Evolutionary conservation across 2,329 filamentous ascomycete species (phyloP), one percentile per base, ranked within the genome.

Genomic region (Magnaporthiopsis rhizophila): DNA sequence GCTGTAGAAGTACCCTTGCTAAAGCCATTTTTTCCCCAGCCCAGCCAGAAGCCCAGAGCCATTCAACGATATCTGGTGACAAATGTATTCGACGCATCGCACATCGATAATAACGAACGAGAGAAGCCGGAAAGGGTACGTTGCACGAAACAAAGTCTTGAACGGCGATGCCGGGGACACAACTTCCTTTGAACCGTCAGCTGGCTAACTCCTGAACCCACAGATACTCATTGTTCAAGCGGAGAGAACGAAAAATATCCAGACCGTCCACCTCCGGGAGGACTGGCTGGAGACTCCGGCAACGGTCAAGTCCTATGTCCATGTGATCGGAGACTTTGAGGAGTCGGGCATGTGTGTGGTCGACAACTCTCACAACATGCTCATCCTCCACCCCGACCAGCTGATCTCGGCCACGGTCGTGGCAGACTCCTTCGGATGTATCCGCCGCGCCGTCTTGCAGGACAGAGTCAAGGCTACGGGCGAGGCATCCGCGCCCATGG

Each of bases 381-480:
- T 99, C 62, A 92, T 99, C 65, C 78, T 99, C 18, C 93, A 99
- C 72, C 95, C 95, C 0, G 95, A 99, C 72, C 93, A 98, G 76
- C 84, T 99, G 45, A 89, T 99, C 63, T 98, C 95, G 2, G 90
- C 95, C 3, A 98, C 95, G 0, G 92, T 96, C 6, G 90, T 99
- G 58, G 93, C 92, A n/a, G 95, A 99, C 75, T 97, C 95, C 0
- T 97, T 98, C 73, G 89, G 88, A 30, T 99, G 95, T 73, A 88
- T 90, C 73, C 89, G 95, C 24, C 89, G 94, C 68, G 92, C 95
- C 36, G 94, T 98, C 1, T 83, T 99, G 32, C 93, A 98, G 74
- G 94, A 99, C 74, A 89, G 95, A 38, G 89, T 99, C 70, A 98
- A 98, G 75, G 91, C 92, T 11, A 94, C 92, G 0, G 89, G 88